These are phyloP conservation scores for Pleurotus tuoliensis DNA, from an alignment of 768 basidiomycete genomes.

Conservation along the genomic window DNA sequence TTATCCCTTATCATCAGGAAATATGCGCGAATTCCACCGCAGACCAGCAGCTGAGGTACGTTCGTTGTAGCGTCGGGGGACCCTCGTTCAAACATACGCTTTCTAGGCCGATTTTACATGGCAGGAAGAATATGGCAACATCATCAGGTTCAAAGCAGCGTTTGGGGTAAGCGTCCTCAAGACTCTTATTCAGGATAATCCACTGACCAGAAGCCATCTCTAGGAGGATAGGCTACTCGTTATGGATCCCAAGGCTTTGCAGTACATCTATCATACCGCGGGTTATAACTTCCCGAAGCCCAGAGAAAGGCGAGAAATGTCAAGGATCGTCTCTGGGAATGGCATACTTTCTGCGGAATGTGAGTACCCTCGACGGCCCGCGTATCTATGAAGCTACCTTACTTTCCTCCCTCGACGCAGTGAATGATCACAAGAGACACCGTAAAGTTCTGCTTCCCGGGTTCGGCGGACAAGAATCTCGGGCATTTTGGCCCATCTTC, in stretches of 20 bases:
- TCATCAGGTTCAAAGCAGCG: conserved; percentile 32
- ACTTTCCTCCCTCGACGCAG: conserved; percentile 9
- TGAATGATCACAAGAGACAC: conserved; percentile 42
- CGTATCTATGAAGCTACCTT: background rate
- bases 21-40: conserved; percentile 25
- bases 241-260: conserved; percentile 45
- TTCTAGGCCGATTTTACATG: conserved; percentile 39
- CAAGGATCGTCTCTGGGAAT: conserved; percentile 28
- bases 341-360: conserved; percentile 39
- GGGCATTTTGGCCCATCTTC: conserved; percentile 37
- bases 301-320: conserved; percentile 31
- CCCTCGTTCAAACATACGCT: conserved; percentile 9
- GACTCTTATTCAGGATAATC: too few species aligned
- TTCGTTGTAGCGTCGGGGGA: conserved; percentile 8
- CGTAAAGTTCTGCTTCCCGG: conserved; percentile 43
- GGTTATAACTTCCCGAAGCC: conserved; percentile 41
- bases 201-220: background rate
- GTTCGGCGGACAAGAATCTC: conserved; percentile 42
- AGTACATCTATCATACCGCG: conserved; percentile 39
- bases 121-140: conserved; percentile 39
- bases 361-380: conserved; percentile 12
- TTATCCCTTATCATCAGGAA: conserved; percentile 12
- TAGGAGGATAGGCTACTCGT: conserved; percentile 43
- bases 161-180: conserved; percentile 27
- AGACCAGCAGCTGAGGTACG: conserved; percentile 30